A percentile compares a stretch with the other conserved stretches of the same genome.
Evolutionary conservation across 1,284 basidiomycete species (phyloP).

Genomic region (Ganoderma meredithae): DNA sequence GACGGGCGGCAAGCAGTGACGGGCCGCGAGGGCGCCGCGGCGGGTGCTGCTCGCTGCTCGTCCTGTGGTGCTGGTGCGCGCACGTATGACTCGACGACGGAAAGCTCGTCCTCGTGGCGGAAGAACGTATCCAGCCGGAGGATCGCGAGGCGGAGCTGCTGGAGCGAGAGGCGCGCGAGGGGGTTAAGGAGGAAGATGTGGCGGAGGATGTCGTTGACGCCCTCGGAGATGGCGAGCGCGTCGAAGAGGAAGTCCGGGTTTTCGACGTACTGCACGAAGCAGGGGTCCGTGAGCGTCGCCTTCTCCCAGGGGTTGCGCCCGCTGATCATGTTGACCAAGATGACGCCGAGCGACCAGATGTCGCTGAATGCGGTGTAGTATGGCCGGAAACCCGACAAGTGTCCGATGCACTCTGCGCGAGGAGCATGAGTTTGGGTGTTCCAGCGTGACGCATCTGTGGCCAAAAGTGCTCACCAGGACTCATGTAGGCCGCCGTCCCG

Average conservation of each 20-base stretch:
- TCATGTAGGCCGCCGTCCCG: constrained; percentile 62
- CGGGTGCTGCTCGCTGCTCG: neutral
- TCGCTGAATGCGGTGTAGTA: constrained; percentile 83
- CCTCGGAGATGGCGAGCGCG: constrained; percentile 74
- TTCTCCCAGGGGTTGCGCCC: constrained; percentile 90
- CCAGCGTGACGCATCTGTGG: neutral
- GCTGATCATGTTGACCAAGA: constrained; percentile 77
- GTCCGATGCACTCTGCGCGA: constrained; percentile 35
- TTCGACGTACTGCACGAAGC: constrained; percentile 53
- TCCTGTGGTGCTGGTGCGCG: constrained; percentile 1
- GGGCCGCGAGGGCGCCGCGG: neutral
- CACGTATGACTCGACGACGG: constrained; percentile 9
- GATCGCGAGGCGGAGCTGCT: constrained; percentile 57
- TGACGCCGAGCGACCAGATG: constrained; percentile 81
- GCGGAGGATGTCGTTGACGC: constrained; percentile 23
- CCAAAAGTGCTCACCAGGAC: constrained; percentile 49
- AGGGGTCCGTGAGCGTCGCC: constrained; percentile 76
- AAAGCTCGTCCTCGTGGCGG: constrained; percentile 34
- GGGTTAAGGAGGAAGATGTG: constrained; percentile 45
- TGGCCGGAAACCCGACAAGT: constrained; percentile 19
- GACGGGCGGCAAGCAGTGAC: neutral
- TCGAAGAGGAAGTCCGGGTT: constrained; percentile 72
- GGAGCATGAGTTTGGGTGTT: neutral
- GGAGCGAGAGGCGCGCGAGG: constrained; percentile 59
- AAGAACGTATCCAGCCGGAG: constrained; percentile 39